Base-by-base conservation (phyloP, 2,329 filamentous ascomycete species). In the Neonectria coccinea region DNA sequence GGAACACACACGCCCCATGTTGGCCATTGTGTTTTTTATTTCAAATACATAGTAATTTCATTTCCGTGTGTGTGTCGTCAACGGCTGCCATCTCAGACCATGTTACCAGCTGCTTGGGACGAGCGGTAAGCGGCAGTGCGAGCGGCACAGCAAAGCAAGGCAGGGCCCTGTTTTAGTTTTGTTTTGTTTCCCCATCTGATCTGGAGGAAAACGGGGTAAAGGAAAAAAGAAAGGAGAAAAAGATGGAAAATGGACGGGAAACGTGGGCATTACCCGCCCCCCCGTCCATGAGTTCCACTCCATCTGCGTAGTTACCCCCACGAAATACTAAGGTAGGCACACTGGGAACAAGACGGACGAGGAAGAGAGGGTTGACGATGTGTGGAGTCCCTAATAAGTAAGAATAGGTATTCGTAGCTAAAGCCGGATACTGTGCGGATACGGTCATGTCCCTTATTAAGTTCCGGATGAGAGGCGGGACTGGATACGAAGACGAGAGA, bases 41-140 rank as follows among this genome's bases (percentile, higher is more conserved):
- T 25, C 6, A 25, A 25, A 6, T n/a, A n/a, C n/a, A n/a, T n/a
- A n/a, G n/a, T 25, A 25, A 25, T 36, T 36, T 36, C 31, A 11
- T 36, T 11, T 36, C 10, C 10, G 31, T 12, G 10, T 14, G 31
- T 36, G 33, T 36, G 36, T 67, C 64, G 66, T 64, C 68, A 70
- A 71, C 66, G 68, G 68, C 54, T 71, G 66, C 62, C n/a, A 42
- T 42, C n/a, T 18, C 39, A 20, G 39, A 42, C 39, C 39, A 6
- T 60, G 64, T 64, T 61, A 69, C 70, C 70, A 67, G 29, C 58
- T 63, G 56, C 50, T 56, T 62, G 70, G 70, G 70, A 55, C 67
- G 48, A 20, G 39, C n/a, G 36, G 36, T 6, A n/a, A 42, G 39
- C 39, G 39, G n/a, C 39, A 42, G 39, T 42, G 39, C n/a, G 39